phyloP scores from a whole-genome alignment of 768 basidiomycete genomes.

The Phlegmacium glaucopus region DNA sequence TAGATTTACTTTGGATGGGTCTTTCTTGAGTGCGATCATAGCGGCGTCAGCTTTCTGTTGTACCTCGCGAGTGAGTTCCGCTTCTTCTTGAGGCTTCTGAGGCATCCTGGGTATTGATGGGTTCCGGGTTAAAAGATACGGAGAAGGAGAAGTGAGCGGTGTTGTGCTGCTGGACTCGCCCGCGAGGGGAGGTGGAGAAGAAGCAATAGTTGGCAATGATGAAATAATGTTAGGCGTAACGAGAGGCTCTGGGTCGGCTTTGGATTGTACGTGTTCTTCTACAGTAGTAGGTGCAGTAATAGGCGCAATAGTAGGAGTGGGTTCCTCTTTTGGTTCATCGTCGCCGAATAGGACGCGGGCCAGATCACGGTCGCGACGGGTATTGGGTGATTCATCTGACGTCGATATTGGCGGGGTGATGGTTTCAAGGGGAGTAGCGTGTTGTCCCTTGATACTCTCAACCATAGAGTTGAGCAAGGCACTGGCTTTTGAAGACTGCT shows the following conservation, averaged over 20 bases:
- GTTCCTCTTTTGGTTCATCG: conserved; percentile 28
- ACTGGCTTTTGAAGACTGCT: conserved; percentile 56
- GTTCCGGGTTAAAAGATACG: conserved; percentile 38
- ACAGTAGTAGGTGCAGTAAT: neutral
- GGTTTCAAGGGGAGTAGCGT: conserved; percentile 18
- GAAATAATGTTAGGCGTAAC: conserved; percentile 5
- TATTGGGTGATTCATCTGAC: conserved; percentile 43
- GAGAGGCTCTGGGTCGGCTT: conserved; percentile 9
- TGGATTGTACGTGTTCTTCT: conserved; percentile 7
- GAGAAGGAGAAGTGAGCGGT: conserved; percentile 26
- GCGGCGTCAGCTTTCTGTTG: conserved; percentile 68
- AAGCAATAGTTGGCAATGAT: conserved; percentile 4
- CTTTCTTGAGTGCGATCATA: conserved; percentile 54
- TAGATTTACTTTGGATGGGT: conserved; percentile 40
- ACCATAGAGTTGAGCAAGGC: conserved; percentile 66
- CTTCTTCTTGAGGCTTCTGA: conserved; percentile 43
- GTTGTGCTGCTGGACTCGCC: conserved; percentile 13
- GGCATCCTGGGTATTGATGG: conserved; percentile 41
- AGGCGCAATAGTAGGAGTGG: too few species aligned
- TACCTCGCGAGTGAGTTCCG: conserved; percentile 60
- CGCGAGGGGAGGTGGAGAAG: conserved; percentile 5
- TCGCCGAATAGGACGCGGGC: conserved; percentile 72
- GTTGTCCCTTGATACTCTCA: conserved; percentile 42
- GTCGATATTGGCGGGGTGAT: conserved; percentile 14
- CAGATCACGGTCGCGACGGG: conserved; percentile 69